Evolutionary conservation across 1,284 basidiomycete genomes (phyloP), one percentile per base, ranked within the genome.

Genomic region (Cutaneotrichosporon spelunceum): DNA sequence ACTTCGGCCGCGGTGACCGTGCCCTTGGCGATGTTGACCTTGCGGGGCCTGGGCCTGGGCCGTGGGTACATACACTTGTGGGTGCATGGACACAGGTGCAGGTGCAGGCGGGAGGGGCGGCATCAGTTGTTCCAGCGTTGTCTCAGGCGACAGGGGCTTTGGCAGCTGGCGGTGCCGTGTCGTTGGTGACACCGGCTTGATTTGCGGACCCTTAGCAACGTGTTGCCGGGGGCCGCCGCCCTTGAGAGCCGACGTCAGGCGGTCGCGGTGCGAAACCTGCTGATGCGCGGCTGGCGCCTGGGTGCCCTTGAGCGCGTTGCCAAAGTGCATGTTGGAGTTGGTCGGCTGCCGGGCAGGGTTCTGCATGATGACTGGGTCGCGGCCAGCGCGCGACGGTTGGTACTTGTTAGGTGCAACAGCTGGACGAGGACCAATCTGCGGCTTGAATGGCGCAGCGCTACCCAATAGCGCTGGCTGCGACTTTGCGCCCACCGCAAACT

Each of bases 401-500:
- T 87, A 89, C 13, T 87, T 87, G 36, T 84, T 78, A 10, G 81
- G 85, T 11, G 84, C 83, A 13, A 88, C 78, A 48, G 80, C 79
- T 2, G 88, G 87, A 68, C 85, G 81, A 6, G 88, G 86, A 1
- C 89, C 89, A 65, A 85, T 82, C 42, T 85, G 83, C 39, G 86
- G 88, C 61, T 84, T 85, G 82, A 89, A 89, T 0, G 84, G 83
- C 13, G 73, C 65, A 3, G 63, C 58, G 21, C 66, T 55, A 10
- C 69, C 66, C 6, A 72, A 64, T 58, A 55, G 81, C 80, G 33
- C 82, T 13, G 71, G 60, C 14, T 81, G 23, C 74, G 81, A 19
- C 81, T 81, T 14, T 54, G 56, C 42, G 0, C 87, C 86, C 3
- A 88, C 85, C 24, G 88, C 82, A 71, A 90, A 93, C 75, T 94